phyloP scores from a whole-genome alignment of 2,329 filamentous ascomycete genomes.

The Arthroderma sp. region DNA sequence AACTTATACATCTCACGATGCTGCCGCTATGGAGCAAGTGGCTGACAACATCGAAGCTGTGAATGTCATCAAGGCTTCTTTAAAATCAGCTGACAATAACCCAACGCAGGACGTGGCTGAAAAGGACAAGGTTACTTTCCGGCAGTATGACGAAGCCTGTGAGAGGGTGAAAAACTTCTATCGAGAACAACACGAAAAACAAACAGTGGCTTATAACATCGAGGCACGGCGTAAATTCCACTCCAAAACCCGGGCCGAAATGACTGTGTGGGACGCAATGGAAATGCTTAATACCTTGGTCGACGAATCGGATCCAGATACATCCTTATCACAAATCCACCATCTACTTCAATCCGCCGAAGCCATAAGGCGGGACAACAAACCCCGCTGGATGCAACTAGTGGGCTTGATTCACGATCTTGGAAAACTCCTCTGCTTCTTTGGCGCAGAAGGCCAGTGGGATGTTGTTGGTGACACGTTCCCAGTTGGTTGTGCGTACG shows the following conservation, averaged over 20 bases:
- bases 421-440: slow-evolving; percentile 21
- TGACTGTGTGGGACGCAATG: slow-evolving; percentile 86
- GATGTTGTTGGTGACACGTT: slow-evolving; percentile 63
- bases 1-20: neutral
- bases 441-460: slow-evolving; percentile 75
- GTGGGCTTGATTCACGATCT: slow-evolving; percentile 25
- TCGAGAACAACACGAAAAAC: slow-evolving; percentile 46
- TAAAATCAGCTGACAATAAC: neutral
- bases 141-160: slow-evolving; percentile 64
- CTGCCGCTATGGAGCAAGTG: slow-evolving; percentile 6
- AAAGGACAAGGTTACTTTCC: slow-evolving; percentile 38
- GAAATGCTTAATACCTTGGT: slow-evolving; percentile 85
- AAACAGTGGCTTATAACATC: slow-evolving; percentile 56
- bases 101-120: neutral
- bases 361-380: slow-evolving; percentile 65
- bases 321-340: slow-evolving; percentile 74
- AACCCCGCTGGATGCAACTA: slow-evolving; percentile 23
- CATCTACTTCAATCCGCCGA: slow-evolving; percentile 82
- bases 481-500: slow-evolving; percentile 36
- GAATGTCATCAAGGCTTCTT: slow-evolving; percentile 42
- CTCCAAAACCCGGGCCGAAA: slow-evolving; percentile 54
- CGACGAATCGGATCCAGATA: slow-evolving; percentile 85
- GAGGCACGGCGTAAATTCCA: slow-evolving; percentile 62
- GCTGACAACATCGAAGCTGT: slow-evolving; percentile 46
- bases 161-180: slow-evolving; percentile 72